Evolutionary conservation across 225 moss, liverwort and hornwort genomes (phyloP), one percentile per base, ranked within the genome.

Genomic region (Physcomitrium patens): DNA sequence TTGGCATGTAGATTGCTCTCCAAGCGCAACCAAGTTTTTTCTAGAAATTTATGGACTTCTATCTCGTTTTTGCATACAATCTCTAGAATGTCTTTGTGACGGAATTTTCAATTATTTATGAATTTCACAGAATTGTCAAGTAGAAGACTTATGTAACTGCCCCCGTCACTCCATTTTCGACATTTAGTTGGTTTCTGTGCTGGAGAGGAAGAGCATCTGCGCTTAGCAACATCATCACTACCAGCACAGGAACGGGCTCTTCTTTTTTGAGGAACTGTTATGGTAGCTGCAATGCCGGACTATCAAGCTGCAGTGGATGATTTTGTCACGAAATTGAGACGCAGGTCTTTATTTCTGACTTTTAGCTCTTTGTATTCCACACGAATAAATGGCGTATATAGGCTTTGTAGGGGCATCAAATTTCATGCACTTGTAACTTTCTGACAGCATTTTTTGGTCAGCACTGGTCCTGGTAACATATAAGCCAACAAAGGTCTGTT

Each of bases 231-330:
- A 16, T 43, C 9, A 56, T 46, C 27, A 48, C 54, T 31, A 37
- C 57, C 75, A 18, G 13, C 15, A 16, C 28, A 15, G n/a, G 62
- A 15, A 45, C 37, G n/a, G 10, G 9, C 46, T 61, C n/a, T 48
- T 13, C 41, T 47, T 69, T 16, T 56, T 59, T 60, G 47, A 41
- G 55, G 74, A 8, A 70, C 23, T 84, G 84, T 67, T 69, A 93
- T 95, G 95, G 89, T 93, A 50, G 93, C 83, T 77, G 87, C 99
- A 84, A 94, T 92, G 93, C 88, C 89, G 82, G 99, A 95, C 78
- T 67, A 84, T 60, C 91, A 91, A 81, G 82, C 85, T 71, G 83
- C 87, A 75, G 97, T 99, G 12, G 94, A 93, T 56, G 95, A 99
- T 66, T 95, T 99, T 72, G 84, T 91, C 85, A 99, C 91, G 14